Evolutionary conservation across 1,139 yeast genomes (phyloP).

Genomic region (Geotrichum bryndzae): DNA sequence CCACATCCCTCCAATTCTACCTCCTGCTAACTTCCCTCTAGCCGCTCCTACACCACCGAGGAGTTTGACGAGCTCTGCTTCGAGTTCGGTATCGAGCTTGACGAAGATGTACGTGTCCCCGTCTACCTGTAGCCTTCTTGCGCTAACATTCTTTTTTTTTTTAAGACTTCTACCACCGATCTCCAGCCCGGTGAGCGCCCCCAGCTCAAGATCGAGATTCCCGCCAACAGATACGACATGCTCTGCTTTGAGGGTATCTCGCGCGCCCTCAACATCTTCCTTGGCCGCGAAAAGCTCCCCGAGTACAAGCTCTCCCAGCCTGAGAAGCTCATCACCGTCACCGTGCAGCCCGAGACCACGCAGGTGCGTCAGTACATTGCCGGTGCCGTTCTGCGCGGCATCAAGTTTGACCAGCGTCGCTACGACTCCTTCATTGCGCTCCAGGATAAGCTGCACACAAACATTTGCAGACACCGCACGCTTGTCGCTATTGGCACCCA

Average conservation of each 20-base stretch:
- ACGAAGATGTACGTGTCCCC: constrained; percentile 56
- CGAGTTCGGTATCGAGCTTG: constrained; percentile 95
- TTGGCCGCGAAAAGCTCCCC: constrained; percentile 65
- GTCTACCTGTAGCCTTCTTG: not conserved
- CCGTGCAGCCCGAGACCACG: constrained; percentile 67
- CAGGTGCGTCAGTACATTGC: constrained; percentile 88
- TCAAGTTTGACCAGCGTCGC: constrained; percentile 71
- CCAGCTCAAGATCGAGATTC: constrained; percentile 91
- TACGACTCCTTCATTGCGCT: constrained; percentile 92
- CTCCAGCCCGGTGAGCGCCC: constrained; percentile 66
- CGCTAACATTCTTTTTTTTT: not conserved
- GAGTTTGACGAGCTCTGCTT: constrained; percentile 97
- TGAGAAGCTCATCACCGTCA: constrained; percentile 46
- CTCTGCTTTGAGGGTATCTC: constrained; percentile 97
- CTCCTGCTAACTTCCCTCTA: not conserved
- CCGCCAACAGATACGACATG: constrained; percentile 97
- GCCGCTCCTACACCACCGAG: constrained; percentile 73
- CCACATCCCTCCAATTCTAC: not conserved
- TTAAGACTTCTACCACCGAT: not conserved
- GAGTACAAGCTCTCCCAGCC: constrained; percentile 54
- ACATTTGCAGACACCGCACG: constrained; percentile 93
- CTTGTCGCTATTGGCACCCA: constrained; percentile 98
- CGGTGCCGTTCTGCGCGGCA: constrained; percentile 82
- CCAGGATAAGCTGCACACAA: constrained; percentile 93
- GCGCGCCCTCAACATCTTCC: constrained; percentile 84